These are phyloP conservation scores for Cyclospora cayetanensis DNA, from an alignment of 169 alveolate genomes.

Conservation along the genomic window DNA sequence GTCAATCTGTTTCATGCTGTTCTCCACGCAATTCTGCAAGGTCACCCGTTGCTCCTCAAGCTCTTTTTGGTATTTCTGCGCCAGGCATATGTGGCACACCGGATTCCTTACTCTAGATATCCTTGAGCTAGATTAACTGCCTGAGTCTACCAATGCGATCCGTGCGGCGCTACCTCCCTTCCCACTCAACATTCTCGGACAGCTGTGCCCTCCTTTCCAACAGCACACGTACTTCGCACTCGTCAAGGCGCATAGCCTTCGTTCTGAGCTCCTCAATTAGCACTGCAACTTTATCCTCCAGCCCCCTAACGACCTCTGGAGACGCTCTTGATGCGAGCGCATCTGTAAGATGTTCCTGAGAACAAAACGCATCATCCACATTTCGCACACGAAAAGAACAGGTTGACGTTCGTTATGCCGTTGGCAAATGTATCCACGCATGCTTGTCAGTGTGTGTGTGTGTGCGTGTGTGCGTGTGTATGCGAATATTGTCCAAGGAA, in stretches of 20 bases:
- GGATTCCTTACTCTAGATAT: too few species aligned
- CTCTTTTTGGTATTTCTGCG: constrained; percentile 6
- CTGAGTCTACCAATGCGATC: too few species aligned
- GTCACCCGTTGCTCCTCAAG: constrained; percentile 6
- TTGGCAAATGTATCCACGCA: neutral
- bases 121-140: too few species aligned
- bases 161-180: too few species aligned
- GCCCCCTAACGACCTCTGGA: constrained; percentile 14
- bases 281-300: constrained; percentile 24
- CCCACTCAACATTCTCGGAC: too few species aligned
- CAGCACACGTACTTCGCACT: neutral
- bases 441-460: neutral
- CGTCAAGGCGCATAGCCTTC: neutral
- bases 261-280: neutral
- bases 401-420: too few species aligned
- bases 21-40: constrained; percentile 11
- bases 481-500: neutral
- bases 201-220: too few species aligned
- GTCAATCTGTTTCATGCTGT: constrained; percentile 35
- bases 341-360: constrained; percentile 23
- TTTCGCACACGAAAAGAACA: too few species aligned
- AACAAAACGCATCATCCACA: too few species aligned
- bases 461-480: neutral
- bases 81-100: neutral
- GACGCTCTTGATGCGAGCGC: constrained; percentile 34